phyloP scores from a whole-genome alignment of 768 basidiomycete genomes.

The Lanmaoa rubissima region DNA sequence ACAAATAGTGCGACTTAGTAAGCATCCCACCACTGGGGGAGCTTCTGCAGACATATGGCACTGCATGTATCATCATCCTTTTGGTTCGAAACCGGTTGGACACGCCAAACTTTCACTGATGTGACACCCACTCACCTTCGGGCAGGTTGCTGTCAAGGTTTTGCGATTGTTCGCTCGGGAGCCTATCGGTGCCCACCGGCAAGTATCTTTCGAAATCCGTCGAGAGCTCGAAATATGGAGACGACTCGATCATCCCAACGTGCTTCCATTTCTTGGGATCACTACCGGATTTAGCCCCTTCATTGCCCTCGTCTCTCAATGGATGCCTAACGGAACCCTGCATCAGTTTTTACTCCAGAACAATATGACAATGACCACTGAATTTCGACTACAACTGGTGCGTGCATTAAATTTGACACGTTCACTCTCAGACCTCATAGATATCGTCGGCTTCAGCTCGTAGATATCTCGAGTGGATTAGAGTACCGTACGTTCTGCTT shows the following conservation, averaged over 20 bases:
- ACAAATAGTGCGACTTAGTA: constrained; percentile 1
- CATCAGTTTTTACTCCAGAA: constrained; percentile 4
- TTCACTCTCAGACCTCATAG: neutral
- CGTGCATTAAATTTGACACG: neutral
- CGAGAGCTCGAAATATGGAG: constrained; percentile 16
- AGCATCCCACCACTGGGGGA: constrained; percentile 1
- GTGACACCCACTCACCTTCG: neutral
- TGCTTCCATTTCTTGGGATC: constrained; percentile 17
- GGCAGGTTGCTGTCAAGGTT: constrained; percentile 14
- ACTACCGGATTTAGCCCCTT: constrained; percentile 9
- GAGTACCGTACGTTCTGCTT: constrained; percentile 10
- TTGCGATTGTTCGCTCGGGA: constrained; percentile 6
- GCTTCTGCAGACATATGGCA: constrained; percentile 12
- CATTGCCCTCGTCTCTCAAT: constrained; percentile 11
- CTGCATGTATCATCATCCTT: neutral
- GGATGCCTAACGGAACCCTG: constrained; percentile 12
- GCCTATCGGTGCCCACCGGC: neutral
- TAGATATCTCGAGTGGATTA: constrained; percentile 15
- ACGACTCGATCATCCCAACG: constrained; percentile 16
- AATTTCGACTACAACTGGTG: constrained; percentile 10
- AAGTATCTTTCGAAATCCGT: constrained; percentile 3
- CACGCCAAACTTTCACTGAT: neutral
- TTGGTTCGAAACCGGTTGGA: constrained; percentile 4
- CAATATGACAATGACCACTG: neutral
- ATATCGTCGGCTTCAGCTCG: constrained; percentile 1